phyloP scores from a whole-genome alignment of 2,329 filamentous ascomycete species.

The Thermomyces lanuginosus region DNA sequence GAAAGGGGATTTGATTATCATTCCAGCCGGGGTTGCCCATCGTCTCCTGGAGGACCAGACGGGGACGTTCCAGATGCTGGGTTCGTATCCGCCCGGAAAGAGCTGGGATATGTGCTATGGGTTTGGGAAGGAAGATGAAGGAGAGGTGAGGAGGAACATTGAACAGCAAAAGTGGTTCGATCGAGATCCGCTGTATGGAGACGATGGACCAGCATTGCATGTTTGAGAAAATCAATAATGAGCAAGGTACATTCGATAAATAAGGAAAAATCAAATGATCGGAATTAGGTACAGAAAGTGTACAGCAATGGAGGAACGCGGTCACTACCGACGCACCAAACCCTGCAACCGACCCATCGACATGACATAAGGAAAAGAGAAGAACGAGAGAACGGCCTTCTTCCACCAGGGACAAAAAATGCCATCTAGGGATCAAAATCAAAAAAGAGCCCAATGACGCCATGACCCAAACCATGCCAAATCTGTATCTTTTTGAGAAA shows the following conservation, averaged over 20 bases:
- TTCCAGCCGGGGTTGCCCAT: constrained; percentile 52
- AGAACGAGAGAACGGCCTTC: neutral
- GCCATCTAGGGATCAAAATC: constrained; percentile 1
- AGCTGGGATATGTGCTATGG: constrained; percentile 61
- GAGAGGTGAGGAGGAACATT: constrained; percentile 36
- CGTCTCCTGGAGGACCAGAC: constrained; percentile 41
- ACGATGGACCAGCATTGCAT: constrained; percentile 35
- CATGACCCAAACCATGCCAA: too few relatives aligned
- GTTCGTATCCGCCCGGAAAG: constrained; percentile 42
- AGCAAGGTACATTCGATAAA: neutral
- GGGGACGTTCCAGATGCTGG: constrained; percentile 48
- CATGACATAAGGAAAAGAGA: neutral
- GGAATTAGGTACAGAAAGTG: neutral
- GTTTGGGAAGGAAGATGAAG: constrained; percentile 40
- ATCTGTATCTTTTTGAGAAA: too few relatives aligned
- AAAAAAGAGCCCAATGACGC: neutral
- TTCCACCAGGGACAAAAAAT: constrained; percentile 3
- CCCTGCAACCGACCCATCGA: constrained; percentile 2
- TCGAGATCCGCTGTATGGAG: constrained; percentile 44
- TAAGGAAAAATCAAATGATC: constrained; percentile 1
- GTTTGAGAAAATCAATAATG: constrained; percentile 4
- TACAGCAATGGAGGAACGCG: constrained; percentile 1
- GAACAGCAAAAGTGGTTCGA: constrained; percentile 39
- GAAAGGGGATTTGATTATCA: constrained; percentile 46
- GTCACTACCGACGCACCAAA: constrained; percentile 1